Base-by-base conservation (phyloP, 192 early-diverging fungal species). In the Rhizophagus clarus region DNA sequence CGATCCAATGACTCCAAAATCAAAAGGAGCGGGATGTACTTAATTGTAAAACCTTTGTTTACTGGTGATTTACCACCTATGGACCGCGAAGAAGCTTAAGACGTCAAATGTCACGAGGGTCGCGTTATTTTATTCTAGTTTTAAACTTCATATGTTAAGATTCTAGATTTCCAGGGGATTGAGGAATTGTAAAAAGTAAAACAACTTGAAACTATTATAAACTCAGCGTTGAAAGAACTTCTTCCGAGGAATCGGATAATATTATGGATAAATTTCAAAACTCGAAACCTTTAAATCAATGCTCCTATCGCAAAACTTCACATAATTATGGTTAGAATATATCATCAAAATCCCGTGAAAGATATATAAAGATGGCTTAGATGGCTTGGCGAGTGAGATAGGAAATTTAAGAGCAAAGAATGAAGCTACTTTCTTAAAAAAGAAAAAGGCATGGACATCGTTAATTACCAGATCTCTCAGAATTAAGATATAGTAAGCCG, bases 391-490 rank as follows among this genome's bases (percentile, higher is more conserved):
- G 82, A 82, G 31, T 98, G 97, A 96, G 92, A 85, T 32, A 67
- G 71, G 14, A 88, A 89, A 62, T 82, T 82, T 71, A 80, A 85
- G 22, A 84, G 72, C 24, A 87, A 89, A 32, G 91, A 85, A 20
- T 66, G 76, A 7, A n/a, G n/a, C n/a, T n/a, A n/a, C n/a, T n/a
- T n/a, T n/a, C n/a, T n/a, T n/a, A n/a, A n/a, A n/a, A n/a, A n/a
- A n/a, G n/a, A n/a, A n/a, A n/a, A n/a, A n/a, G n/a, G n/a, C n/a
- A 89, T 83, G 66, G 83, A 94, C 97, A 0, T 88, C 95, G 8
- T 81, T 99, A 20, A 87, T 99, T 4, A 96, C 95, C 40, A 97
- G 98, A 2, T 94, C 97, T 3, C 98, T 97, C 8, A 97, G 98
- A 1, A 95, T 99, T 60, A n/a, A n/a, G n/a, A n/a, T n/a, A n/a